A percentile compares a stretch with the other conserved stretches of the same genome.
Evolutionary conservation across 306 rosid species (phyloP).

Genomic region (Begonia peltatifolia): DNA sequence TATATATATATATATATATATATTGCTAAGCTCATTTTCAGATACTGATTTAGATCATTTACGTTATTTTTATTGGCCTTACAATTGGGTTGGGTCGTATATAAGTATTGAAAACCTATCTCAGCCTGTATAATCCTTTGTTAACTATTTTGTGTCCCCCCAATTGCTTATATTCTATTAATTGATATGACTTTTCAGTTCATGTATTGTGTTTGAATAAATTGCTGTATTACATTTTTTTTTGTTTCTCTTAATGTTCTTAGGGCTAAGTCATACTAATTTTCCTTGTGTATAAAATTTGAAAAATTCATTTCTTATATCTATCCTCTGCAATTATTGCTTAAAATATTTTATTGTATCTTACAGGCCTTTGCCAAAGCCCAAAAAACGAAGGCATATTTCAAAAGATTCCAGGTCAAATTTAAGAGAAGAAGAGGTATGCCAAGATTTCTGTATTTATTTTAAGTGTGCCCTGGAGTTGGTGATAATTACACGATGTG

Average conservation of each 20-base stretch:
- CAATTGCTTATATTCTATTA: neutral
- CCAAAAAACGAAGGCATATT: conserved; percentile 58
- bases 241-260: no score
- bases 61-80: neutral
- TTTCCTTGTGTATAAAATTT: no score
- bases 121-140: neutral
- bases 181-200: no score
- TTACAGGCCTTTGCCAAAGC: conserved; percentile 42
- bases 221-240: neutral
- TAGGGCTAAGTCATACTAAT: neutral
- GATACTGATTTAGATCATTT: no score
- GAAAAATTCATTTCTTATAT: neutral
- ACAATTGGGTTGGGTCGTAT: neutral
- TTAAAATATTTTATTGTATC: neutral
- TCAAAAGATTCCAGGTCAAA: conserved; percentile 69
- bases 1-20: no score
- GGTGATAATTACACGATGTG: neutral
- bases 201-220: neutral
- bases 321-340: neutral
- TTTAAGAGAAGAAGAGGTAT: conserved; percentile 83
- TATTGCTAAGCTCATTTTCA: neutral
- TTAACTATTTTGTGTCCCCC: neutral
- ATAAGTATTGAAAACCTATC: neutral
- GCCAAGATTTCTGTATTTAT: neutral
- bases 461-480: neutral